Base-by-base conservation (phyloP, 2,329 filamentous ascomycete species). In the Talaromyces sp. region DNA sequence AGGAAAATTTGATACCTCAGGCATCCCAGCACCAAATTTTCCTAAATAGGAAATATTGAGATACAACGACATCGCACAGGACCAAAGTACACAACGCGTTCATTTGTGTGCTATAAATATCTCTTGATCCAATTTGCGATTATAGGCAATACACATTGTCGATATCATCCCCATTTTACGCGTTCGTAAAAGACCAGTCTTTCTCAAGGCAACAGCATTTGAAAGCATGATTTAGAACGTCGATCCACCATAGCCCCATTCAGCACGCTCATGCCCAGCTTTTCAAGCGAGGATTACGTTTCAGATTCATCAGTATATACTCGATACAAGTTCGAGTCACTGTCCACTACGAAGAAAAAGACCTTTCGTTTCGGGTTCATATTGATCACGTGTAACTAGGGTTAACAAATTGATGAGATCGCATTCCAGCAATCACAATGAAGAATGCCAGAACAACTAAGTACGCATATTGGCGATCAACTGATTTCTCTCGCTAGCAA, bases 161-260 rank as follows among this genome's bases (percentile, higher is more conserved):
- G 33, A 56, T 22, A 39, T 1, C 31, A 22, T 56, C n/a, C n/a
- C 52, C 17, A n/a, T 22, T 31, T 19, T 54, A 56, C 52, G 33
- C 31, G 33, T 56, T 33, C n/a, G 33, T n/a, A 50, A 50, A 50
- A n/a, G 15, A n/a, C 25, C 6, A 50, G 15, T 13, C 7, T 33
- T 31, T 33, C 49, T 52, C 27, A 39, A 62, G 60, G 60, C 60
- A 62, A 37, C 60, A 43, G 47, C 35, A 54, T 62, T 62, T 61
- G 45, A 6, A 25, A 35, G 39, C 45, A 31, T 35, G 43, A 37
- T 22, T 27, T 37, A 60, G 43, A 37, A 47, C 19, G 19, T 31
- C 13, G 22, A 35, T 45, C 41, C 13, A 45, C 13, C 41, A 47
- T 45, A 43, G 41, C 39, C 37, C 41, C 57, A 11, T 22, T n/a